Conservation (phyloP, 768 basidiomycete species). For the Trichaptum fuscoviolaceum region DNA sequence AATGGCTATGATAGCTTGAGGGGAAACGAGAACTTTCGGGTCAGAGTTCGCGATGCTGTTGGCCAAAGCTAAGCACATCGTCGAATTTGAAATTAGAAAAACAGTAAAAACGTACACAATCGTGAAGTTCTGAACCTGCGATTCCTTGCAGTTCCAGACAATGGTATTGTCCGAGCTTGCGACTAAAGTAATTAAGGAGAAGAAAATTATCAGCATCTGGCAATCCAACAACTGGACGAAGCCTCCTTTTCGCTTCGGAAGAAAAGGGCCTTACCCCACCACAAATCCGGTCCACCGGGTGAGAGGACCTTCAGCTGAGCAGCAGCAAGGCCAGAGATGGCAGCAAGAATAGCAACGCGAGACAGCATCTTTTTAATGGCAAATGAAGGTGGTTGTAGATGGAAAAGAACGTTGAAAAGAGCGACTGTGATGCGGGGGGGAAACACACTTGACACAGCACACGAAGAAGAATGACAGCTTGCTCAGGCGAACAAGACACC, state of each 20-base stretch:
- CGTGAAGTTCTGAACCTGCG: constrained; percentile 38
- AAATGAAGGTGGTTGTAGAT: neutral
- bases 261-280: constrained; percentile 53
- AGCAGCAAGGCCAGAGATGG: constrained; percentile 32
- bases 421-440: neutral
- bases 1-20: constrained; percentile 44
- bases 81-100: constrained; percentile 8
- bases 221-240: neutral
- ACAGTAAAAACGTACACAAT: constrained; percentile 39
- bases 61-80: constrained; percentile 13
- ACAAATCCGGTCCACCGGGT: constrained; percentile 38
- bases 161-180: constrained; percentile 52
- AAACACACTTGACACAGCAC: neutral
- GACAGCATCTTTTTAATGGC: constrained; percentile 27
- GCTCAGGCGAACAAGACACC: neutral
- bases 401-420: neutral
- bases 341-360: constrained; percentile 29
- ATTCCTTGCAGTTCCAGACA: constrained; percentile 49
- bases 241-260: neutral
- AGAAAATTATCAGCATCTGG: neutral
- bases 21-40: constrained; percentile 30
- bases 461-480: neutral
- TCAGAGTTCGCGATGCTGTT: constrained; percentile 42
- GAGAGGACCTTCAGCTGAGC: constrained; percentile 40
- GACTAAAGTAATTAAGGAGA: constrained; percentile 34